These are phyloP conservation scores for Zymoseptoria pseudotritici DNA, from an alignment of 2,329 filamentous ascomycete genomes.

Conservation along the genomic window DNA sequence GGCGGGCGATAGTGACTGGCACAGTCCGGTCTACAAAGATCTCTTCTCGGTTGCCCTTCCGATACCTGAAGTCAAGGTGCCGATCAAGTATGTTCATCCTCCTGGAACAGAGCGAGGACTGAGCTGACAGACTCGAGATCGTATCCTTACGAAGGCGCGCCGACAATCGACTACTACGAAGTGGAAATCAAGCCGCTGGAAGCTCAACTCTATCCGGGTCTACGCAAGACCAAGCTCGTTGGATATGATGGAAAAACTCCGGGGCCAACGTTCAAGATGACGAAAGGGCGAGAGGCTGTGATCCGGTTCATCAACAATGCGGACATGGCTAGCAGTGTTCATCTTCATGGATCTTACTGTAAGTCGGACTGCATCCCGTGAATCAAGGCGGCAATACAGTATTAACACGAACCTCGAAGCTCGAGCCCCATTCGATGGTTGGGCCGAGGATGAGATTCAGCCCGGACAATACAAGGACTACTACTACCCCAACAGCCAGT, in stretches of 20 bases:
- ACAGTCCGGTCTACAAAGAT: background rate
- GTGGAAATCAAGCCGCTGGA: background rate
- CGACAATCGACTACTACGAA: background rate
- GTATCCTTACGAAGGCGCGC: background rate
- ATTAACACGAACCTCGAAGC: background rate
- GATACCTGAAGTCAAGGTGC: background rate
- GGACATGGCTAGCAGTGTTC: background rate
- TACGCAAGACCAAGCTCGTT: background rate
- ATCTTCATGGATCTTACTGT: background rate
- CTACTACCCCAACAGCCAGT: conserved; percentile 53
- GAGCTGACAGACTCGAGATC: background rate
- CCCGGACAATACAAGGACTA: conserved; percentile 54
- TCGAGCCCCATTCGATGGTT: conserved; percentile 35
- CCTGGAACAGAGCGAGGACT: too few relatives aligned
- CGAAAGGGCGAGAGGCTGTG: background rate
- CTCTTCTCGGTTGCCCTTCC: background rate
- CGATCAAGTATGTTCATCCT: background rate
- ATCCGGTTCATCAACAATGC: background rate
- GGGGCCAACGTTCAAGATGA: background rate
- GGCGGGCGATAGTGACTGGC: background rate
- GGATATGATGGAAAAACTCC: background rate
- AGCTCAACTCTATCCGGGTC: background rate
- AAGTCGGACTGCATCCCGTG: background rate
- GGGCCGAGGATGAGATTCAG: conserved; percentile 47
- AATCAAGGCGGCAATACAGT: background rate